Base-by-base conservation (phyloP, 1,284 basidiomycete species). In the Trichosporon sp. region DNA sequence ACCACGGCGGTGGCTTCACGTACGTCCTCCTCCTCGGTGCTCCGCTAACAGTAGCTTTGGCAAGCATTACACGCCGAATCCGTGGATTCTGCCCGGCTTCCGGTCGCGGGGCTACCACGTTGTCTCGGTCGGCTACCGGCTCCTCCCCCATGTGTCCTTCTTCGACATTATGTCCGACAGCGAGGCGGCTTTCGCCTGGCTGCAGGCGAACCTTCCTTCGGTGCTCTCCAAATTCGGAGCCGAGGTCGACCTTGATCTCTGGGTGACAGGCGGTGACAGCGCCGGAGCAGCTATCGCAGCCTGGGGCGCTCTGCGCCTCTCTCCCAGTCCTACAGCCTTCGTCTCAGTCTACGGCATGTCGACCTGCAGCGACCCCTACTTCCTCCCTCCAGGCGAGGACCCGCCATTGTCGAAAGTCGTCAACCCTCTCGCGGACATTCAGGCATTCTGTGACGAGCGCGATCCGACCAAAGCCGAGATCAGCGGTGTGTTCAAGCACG, bases 1-100 rank as follows among this genome's bases (percentile, higher is more conserved):
- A 69, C 11, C 74, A 75, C 59, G 74, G 74, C 19, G 74, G 74
- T 60, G 69, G 63, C 56, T 71, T 40, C 34, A 34, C 9, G 19
- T 65, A 66, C 36, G 56, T 63, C 14, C 65, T 65, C 10, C n/a
- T 7, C 16, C 6, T 19, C n/a, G n/a, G 6, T 11, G 31, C 40
- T 10, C 4, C 19, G 4, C 8, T 10, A 46, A 21, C 49, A 5
- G 8, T 6, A 34, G 23, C 16, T 25, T 23, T 9, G 46, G 23
- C 4, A 36, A 21, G 13, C 23, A 32, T 7, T 11, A 25, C 36
- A 21, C 25, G 19, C 31, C 56, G 33, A 34, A 56, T 32, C 56
- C 65, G 7, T 69, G 67, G 67, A 59, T 69, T 14, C 59, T 66
- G 7, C 65, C 62, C n/a, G 62, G 56, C 32, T 66, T 69, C 31